phyloP scores from a whole-genome alignment of 306 rosid species.

The Carpinus viminea region DNA sequence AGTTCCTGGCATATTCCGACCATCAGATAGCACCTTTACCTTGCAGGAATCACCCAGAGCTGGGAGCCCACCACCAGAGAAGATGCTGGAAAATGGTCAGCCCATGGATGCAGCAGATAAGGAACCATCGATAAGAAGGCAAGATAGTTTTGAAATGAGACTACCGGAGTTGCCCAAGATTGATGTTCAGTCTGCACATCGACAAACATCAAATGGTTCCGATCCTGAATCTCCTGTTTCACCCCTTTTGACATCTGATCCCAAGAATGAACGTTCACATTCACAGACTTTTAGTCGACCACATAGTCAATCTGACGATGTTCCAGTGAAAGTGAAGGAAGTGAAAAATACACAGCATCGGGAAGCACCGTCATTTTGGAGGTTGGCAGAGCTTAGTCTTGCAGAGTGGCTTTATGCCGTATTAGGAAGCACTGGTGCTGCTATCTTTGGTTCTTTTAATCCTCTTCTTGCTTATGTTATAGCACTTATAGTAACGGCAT shows the following conservation, averaged over 20 bases:
- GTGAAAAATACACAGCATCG: conserved; percentile 49
- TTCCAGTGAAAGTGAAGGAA: conserved; percentile 49
- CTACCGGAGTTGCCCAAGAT: conserved; percentile 91
- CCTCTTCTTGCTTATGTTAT: conserved; percentile 98
- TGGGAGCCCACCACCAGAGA: conserved; percentile 89
- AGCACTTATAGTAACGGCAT: conserved; percentile 81
- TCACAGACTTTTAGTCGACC: conserved; percentile 98
- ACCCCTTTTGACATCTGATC: conserved; percentile 95
- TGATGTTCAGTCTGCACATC: conserved; percentile 79
- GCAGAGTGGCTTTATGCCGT: conserved; percentile 99
- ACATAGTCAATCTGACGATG: conserved; percentile 76
- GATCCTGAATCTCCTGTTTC: conserved; percentile 98
- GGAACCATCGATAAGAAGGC: conserved; percentile 89
- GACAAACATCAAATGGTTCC: conserved; percentile 77
- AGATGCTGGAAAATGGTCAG: conserved; percentile 81
- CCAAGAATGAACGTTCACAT: conserved; percentile 96
- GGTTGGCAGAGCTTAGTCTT: conserved; percentile 93
- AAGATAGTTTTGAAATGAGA: conserved; percentile 98
- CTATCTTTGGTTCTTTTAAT: conserved; percentile 96
- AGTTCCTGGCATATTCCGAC: conserved; percentile 59
- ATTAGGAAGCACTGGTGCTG: conserved; percentile 96
- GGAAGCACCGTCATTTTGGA: conserved; percentile 87
- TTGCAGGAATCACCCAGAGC: conserved; percentile 82
- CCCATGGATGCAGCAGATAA: conserved; percentile 61
- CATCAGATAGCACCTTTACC: conserved; percentile 65